A percentile compares a stretch with the other conserved stretches of the same genome.
These are phyloP conservation scores for Phytophthora pseudosyringae DNA, from an alignment of 352 stramenopile genomes.

Conservation along the genomic window DNA sequence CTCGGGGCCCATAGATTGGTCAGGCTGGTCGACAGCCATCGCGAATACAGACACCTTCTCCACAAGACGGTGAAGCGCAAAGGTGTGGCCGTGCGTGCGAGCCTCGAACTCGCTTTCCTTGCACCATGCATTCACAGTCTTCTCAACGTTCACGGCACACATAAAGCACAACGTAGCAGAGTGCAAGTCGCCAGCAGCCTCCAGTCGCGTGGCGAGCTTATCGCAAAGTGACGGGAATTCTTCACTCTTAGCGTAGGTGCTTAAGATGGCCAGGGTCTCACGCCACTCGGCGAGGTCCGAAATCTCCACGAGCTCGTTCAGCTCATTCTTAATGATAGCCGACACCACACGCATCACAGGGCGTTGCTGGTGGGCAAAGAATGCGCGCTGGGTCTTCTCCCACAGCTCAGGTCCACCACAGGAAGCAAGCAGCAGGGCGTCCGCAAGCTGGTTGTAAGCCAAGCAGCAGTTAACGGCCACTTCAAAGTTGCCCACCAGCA, in stretches of 20 bases:
- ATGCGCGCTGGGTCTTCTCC: conserved; percentile 95
- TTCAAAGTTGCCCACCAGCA: conserved; percentile 98
- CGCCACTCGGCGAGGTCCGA: conserved; percentile 95
- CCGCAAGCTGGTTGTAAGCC: conserved; percentile 94
- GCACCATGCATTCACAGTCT: conserved; percentile 89
- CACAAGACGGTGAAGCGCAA: conserved; percentile 96
- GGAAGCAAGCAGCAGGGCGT: conserved; percentile 95
- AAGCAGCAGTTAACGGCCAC: conserved; percentile 98
- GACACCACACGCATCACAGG: conserved; percentile 97
- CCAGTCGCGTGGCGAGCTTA: conserved; percentile 92
- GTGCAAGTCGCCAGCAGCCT: conserved; percentile 89
- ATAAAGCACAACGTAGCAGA: conserved; percentile 97
- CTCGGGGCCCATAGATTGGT: conserved; percentile 88
- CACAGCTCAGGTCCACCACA: conserved; percentile 95
- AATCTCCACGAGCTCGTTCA: conserved; percentile 84
- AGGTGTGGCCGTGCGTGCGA: conserved; percentile 66
- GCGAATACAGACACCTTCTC: conserved; percentile 96
- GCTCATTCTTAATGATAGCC: conserved; percentile 96
- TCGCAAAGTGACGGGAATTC: conserved; percentile 97
- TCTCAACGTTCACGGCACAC: conserved; percentile 93
- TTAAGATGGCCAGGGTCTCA: conserved; percentile 97
- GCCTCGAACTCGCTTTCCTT: conserved; percentile 89
- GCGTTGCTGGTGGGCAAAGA: conserved; percentile 91
- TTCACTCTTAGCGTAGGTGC: conserved; percentile 97
- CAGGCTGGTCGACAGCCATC: conserved; percentile 84